Conservation (phyloP, 306 rosid species). For the Cucumis melo region DNA sequence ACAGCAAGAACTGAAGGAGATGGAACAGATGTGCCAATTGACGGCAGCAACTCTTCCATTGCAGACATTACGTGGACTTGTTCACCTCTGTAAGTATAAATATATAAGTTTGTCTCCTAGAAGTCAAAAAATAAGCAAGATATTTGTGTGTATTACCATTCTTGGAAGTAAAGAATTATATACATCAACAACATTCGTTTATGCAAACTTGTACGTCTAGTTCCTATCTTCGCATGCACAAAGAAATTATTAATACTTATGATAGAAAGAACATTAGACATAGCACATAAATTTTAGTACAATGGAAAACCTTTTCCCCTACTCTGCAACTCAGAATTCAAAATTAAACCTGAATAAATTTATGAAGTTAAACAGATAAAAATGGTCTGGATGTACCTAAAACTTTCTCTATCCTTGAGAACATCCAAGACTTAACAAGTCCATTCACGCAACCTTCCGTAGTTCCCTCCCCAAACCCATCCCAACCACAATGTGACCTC, state of each 20-base stretch:
- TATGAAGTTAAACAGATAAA: background rate
- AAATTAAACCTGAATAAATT: background rate
- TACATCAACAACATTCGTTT: background rate
- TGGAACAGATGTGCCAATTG: conserved; percentile 79
- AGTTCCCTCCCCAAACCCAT: background rate
- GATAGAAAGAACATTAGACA: background rate
- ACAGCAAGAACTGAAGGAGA: conserved; percentile 68
- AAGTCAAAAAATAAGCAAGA: conserved; percentile 10
- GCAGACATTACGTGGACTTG: conserved; percentile 76
- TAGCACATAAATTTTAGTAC: background rate
- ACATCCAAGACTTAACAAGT: background rate
- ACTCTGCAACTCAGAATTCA: background rate
- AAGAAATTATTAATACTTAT: too few species aligned
- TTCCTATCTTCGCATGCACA: too few species aligned
- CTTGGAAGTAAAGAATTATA: background rate
- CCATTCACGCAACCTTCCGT: background rate
- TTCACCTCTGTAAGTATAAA: conserved; percentile 50
- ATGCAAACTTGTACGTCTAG: too few species aligned
- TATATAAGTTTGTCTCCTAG: conserved; percentile 17
- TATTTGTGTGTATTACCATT: background rate
- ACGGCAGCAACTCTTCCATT: conserved; percentile 91
- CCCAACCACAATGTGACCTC: background rate
- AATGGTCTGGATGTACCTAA: background rate
- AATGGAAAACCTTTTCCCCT: background rate
- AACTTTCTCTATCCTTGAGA: background rate